phyloP scores from a whole-genome alignment of 139 green algal species.

The Picochlorum sp. region DNA sequence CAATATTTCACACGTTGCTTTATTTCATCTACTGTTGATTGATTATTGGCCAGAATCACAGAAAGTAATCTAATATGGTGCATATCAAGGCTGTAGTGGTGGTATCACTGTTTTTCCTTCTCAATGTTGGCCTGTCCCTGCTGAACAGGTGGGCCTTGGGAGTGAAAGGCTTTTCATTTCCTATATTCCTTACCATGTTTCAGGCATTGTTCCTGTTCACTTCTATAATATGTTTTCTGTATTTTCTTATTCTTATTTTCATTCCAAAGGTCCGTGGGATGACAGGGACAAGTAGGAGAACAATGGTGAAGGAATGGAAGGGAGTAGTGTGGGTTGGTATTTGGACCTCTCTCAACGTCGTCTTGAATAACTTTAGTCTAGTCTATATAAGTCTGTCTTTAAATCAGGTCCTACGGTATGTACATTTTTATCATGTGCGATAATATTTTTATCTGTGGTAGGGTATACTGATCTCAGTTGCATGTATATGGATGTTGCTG shows the following conservation, averaged over 20 bases:
- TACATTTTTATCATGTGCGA: not conserved
- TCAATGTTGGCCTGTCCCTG: constrained; percentile 4
- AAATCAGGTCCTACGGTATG: constrained; percentile 11
- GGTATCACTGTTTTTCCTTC: constrained; percentile 3
- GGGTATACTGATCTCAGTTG: not conserved
- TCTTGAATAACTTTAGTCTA: constrained; percentile 10
- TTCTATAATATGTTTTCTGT: not conserved
- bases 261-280: too few relatives aligned
- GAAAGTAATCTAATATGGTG: too few relatives aligned
- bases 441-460: not conserved
- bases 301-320: not conserved
- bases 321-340: not conserved
- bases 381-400: constrained; percentile 4
- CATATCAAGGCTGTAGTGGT: constrained; percentile 3
- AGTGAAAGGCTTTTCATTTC: constrained; percentile 9
- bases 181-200: constrained; percentile 2
- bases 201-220: constrained; percentile 6
- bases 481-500: not conserved
- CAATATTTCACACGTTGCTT: too few relatives aligned
- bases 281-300: not conserved
- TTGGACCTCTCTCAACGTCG: not conserved
- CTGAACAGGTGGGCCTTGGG: constrained; percentile 9
- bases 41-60: too few relatives aligned
- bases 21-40: too few relatives aligned
- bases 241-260: too few relatives aligned